Evolutionary conservation across 352 stramenopile genomes (phyloP).

Genomic region (Globisporangium iwayamae): DNA sequence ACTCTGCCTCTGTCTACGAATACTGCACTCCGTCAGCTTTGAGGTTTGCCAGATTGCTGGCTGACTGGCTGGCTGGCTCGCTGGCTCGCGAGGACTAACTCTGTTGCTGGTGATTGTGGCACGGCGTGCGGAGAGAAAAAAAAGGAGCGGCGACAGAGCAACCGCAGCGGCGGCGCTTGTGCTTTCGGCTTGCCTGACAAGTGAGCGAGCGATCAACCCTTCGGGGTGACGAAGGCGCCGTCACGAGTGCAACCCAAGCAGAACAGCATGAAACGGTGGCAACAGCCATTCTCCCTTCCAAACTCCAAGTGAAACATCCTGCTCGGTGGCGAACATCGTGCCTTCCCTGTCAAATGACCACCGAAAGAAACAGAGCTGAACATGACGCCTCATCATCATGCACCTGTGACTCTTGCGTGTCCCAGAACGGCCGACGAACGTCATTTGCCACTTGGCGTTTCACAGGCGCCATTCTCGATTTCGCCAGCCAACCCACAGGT

Average conservation of each 20-base stretch:
- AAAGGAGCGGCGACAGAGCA: neutral
- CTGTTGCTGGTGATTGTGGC: neutral
- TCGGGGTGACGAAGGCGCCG: neutral
- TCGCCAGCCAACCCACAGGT: neutral
- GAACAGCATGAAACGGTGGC: neutral
- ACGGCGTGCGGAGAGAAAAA: neutral
- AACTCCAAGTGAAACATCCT: neutral
- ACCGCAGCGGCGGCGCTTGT: neutral
- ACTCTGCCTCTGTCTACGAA: too few relatives aligned
- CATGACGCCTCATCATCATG: neutral
- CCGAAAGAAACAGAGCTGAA: neutral
- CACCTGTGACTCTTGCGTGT: neutral
- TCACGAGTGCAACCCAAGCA: neutral
- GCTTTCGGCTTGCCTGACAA: too few relatives aligned
- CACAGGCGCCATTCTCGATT: neutral
- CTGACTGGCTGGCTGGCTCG: neutral
- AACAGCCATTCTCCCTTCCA: neutral
- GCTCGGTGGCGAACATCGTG: neutral
- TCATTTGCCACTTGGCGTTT: neutral
- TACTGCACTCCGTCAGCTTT: too few relatives aligned
- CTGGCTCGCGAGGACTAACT: neutral
- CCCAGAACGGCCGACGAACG: neutral
- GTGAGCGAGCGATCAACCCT: neutral
- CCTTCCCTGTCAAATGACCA: neutral
- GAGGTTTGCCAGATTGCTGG: too few relatives aligned